Conservation (phyloP, 768 basidiomycete species). For the Leccinum variicolor region DNA sequence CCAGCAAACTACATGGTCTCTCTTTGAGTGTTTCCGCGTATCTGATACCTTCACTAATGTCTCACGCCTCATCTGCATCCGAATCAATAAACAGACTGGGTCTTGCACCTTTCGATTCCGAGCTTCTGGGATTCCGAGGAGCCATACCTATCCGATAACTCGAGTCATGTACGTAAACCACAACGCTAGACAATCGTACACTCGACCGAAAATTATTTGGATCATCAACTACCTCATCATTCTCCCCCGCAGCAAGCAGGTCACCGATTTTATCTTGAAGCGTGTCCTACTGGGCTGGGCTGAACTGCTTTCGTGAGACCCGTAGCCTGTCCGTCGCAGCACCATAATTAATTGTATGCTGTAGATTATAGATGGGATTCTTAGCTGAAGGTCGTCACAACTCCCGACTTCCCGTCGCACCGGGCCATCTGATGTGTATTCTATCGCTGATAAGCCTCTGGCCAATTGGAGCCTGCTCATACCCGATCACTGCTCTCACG, state of each 20-base stretch:
- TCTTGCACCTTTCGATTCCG: conserved; percentile 72
- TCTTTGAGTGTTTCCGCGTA: conserved; percentile 75
- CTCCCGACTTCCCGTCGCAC: conserved; percentile 29
- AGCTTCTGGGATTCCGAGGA: conserved; percentile 30
- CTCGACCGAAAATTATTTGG: conserved; percentile 62
- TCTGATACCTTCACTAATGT: conserved; percentile 84
- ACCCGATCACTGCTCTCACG: conserved; percentile 63
- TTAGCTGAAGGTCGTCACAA: background rate
- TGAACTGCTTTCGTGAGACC: conserved; percentile 78
- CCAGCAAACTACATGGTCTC: conserved; percentile 28
- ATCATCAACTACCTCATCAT: conserved; percentile 92
- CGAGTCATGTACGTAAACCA: background rate
- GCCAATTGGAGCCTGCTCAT: conserved; percentile 10
- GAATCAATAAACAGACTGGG: conserved; percentile 85
- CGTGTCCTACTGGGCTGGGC: conserved; percentile 83
- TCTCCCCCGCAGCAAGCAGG: conserved; percentile 71
- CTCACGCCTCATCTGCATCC: conserved; percentile 94
- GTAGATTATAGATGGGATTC: background rate
- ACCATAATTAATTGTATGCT: conserved; percentile 43
- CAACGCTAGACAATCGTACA: conserved; percentile 22
- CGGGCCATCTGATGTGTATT: conserved; percentile 66
- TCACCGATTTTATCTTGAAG: conserved; percentile 97
- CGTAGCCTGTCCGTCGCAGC: conserved; percentile 85
- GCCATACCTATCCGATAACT: conserved; percentile 26
- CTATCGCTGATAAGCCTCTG: conserved; percentile 3